Base-by-base conservation (phyloP, 306 rosid species). In the Prunus davidiana region DNA sequence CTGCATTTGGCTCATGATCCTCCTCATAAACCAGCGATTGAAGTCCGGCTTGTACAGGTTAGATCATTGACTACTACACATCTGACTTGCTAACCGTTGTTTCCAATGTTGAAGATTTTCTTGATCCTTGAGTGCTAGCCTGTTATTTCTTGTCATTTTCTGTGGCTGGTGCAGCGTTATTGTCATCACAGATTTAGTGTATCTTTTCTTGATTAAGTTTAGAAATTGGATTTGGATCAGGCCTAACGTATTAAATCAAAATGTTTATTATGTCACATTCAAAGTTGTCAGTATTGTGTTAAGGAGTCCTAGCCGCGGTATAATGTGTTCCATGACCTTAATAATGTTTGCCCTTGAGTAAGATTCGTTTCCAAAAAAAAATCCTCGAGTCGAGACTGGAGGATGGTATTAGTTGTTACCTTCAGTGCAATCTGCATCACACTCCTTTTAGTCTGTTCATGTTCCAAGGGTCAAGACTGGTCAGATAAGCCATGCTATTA, bases 1-100 rank as follows among this genome's bases (percentile, higher is more conserved):
- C 77, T 96, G 79, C 97, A 87, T 81, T 79, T 82, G 88, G 98
- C 98, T 15, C 93, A 87, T 46, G 95, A 91, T 89, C 98, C 98
- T 51, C 88, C 88, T 77, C 87, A 86, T 75, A 85, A 93, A 79
- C 99, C 97, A 71, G 96, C 98, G 16, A 91, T 96, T 68, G 99
- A 93, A 88, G 91, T 96, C 81, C 97, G 97, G 58, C 92, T 96
- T 19, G 99, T 96, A 13, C 99, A 96, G 98, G 99, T 96, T 60
- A 72, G 81, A 16, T 19, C 50, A 64, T 64, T 12, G 0, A 38
- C 3, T 10, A 4, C 24, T 64, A 11, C 24, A 5, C 58, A 19
- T 12, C 13, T 30, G 28, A 12, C 49, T 5, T 18, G 13, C n/a
- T 12, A 67, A 62, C 6, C 7, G 32, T 24, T 70, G 38, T 16